phyloP scores from a whole-genome alignment of 2,329 filamentous ascomycete genomes.

The Sclerotiophoma versabilis region DNA sequence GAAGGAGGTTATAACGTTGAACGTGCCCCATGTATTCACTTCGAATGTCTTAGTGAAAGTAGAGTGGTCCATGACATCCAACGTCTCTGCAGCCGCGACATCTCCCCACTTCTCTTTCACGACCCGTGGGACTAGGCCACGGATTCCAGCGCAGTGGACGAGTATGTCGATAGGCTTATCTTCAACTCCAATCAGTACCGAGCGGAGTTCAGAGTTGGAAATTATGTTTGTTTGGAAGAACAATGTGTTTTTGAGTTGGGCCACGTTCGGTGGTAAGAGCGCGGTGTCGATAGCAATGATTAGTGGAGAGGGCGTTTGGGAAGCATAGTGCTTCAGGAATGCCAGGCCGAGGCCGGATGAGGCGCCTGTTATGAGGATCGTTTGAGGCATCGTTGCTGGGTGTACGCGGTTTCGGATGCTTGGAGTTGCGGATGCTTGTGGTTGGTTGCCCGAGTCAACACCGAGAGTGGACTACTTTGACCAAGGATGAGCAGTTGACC shows the following conservation, averaged over 20 bases:
- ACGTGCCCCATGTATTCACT: slow-evolving; percentile 54
- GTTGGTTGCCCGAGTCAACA: neutral
- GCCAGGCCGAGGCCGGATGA: slow-evolving; percentile 88
- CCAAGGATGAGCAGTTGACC: neutral
- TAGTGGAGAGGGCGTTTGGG: slow-evolving; percentile 6
- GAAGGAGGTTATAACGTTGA: slow-evolving; percentile 49
- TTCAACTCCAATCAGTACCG: slow-evolving; percentile 13
- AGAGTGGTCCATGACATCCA: slow-evolving; percentile 48
- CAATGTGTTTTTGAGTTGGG: slow-evolving; percentile 4
- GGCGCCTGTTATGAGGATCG: slow-evolving; percentile 89
- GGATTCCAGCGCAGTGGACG: slow-evolving; percentile 55
- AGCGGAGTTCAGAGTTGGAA: slow-evolving; percentile 14
- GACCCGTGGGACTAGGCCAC: slow-evolving; percentile 50
- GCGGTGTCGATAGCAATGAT: slow-evolving; percentile 35
- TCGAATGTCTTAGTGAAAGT: slow-evolving; percentile 52
- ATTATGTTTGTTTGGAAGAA: slow-evolving; percentile 24
- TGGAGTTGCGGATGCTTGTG: neutral
- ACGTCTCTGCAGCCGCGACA: slow-evolving; percentile 52
- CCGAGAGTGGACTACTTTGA: neutral
- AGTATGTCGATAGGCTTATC: slow-evolving; percentile 47
- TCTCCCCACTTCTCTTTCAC: slow-evolving; percentile 35
- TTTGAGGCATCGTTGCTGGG: slow-evolving; percentile 48
- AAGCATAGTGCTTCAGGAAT: slow-evolving; percentile 48
- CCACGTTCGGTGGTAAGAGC: slow-evolving; percentile 1
- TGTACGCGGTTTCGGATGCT: neutral